phyloP scores from a whole-genome alignment of 768 basidiomycete species.

The Termitomyces titanicus region DNA sequence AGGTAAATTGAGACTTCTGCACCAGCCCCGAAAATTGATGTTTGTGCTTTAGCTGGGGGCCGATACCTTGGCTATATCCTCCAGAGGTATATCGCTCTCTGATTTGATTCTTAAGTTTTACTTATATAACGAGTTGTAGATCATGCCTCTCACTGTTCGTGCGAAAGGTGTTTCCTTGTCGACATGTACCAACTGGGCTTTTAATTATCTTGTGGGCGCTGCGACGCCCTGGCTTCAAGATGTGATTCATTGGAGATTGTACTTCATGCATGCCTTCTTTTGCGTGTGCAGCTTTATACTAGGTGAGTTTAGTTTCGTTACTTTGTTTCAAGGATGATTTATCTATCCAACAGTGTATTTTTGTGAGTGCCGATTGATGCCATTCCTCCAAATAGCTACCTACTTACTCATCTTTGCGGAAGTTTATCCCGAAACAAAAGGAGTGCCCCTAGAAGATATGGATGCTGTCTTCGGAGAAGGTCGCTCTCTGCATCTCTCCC shows the following conservation, averaged over 20 bases:
- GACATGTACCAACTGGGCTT: conserved; percentile 86
- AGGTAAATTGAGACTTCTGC: conserved; percentile 36
- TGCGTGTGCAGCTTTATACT: conserved; percentile 82
- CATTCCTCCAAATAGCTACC: not conserved
- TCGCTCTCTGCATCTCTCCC: conserved; percentile 16
- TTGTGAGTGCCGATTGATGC: conserved; percentile 39
- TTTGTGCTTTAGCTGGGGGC: conserved; percentile 61
- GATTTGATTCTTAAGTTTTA: not conserved
- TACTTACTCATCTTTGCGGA: conserved; percentile 1
- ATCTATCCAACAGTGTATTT: conserved; percentile 57
- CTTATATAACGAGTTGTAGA: conserved; percentile 37
- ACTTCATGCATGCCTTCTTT: conserved; percentile 96
- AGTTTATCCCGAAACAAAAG: conserved; percentile 89
- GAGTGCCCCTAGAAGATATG: conserved; percentile 87
- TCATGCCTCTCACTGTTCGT: conserved; percentile 83
- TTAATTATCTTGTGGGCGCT: conserved; percentile 88
- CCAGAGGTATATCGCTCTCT: conserved; percentile 53
- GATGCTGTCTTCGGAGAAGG: conserved; percentile 88
- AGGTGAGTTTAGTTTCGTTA: conserved; percentile 33
- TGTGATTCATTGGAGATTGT: conserved; percentile 86
- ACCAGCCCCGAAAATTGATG: not conserved
- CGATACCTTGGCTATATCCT: conserved; percentile 84
- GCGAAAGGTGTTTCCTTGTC: conserved; percentile 94
- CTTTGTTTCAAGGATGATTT: not conserved
- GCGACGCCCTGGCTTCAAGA: conserved; percentile 86